Conservation (phyloP, 129 eudicot genomes). For the Ambrosia trifida region DNA sequence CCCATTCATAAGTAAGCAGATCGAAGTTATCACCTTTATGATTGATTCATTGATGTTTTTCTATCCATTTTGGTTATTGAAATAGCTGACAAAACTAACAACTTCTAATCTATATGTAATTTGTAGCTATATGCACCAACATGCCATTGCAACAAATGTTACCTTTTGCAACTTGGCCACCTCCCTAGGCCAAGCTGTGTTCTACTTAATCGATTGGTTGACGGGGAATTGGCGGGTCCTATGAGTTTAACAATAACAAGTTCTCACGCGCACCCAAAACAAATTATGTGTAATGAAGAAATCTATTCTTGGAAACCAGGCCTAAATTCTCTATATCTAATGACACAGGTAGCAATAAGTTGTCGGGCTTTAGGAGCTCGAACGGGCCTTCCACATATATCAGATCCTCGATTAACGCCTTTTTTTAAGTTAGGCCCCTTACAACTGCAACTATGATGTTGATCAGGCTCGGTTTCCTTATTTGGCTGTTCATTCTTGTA, state of each 20-base stretch:
- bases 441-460: conserved; percentile 9
- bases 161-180: conserved; percentile 66
- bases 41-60: not conserved
- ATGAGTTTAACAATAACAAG: not conserved
- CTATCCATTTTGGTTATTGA: conserved; percentile 6
- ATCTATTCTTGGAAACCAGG: not conserved
- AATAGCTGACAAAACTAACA: not conserved
- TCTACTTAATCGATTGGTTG: not conserved
- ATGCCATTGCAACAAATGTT: conserved; percentile 78
- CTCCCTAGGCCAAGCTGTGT: not conserved
- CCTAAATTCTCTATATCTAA: conserved; percentile 4
- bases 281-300: not conserved
- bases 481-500: conserved; percentile 25
- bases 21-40: not conserved
- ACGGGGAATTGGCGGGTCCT: not conserved
- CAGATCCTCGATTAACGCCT: conserved; percentile 62
- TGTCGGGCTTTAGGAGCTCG: conserved; percentile 90
- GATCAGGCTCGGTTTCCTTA: conserved; percentile 16
- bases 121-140: conserved; percentile 70
- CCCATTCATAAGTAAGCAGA: not conserved
- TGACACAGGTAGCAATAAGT: conserved; percentile 66
- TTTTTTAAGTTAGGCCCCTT: conserved; percentile 49
- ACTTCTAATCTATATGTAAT: conserved; percentile 3
- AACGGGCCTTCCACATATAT: conserved; percentile 67
- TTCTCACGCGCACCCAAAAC: not conserved